Percentiles rank a stretch among this genome's conserved stretches.
phyloP scores from a whole-genome alignment of 768 basidiomycete genomes.

The Russula sp. region DNA sequence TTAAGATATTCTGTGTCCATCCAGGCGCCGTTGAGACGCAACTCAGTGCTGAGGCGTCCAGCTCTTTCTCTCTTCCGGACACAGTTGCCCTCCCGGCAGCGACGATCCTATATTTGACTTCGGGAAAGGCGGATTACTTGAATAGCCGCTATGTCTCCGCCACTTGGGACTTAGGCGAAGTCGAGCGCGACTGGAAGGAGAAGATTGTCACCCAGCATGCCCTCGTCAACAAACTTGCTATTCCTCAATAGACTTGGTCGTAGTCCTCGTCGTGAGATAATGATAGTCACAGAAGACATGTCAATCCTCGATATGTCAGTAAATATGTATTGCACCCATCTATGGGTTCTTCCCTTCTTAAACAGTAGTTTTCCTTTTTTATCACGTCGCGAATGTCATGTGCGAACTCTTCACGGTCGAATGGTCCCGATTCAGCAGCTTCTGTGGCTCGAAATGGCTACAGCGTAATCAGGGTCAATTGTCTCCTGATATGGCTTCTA shows the following conservation, averaged over 20 bases:
- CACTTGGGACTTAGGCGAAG: not conserved
- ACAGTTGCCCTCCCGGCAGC: slow-evolving; percentile 4
- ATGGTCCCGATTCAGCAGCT: too few species aligned
- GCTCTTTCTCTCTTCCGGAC: not conserved
- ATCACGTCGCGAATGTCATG: too few species aligned
- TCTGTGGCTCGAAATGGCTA: too few species aligned
- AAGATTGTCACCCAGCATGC: not conserved
- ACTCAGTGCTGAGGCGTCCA: not conserved
- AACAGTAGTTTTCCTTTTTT: too few species aligned
- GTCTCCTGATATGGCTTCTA: too few species aligned
- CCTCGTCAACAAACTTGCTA: not conserved
- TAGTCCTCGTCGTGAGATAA: too few species aligned
- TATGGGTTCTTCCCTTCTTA: too few species aligned
- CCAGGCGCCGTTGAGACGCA: slow-evolving; percentile 7
- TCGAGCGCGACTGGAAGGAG: slow-evolving; percentile 7
- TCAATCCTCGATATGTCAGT: too few species aligned
- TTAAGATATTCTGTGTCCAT: not conserved
- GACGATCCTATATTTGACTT: not conserved
- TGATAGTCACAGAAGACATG: too few species aligned
- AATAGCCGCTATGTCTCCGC: not conserved
- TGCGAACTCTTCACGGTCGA: too few species aligned
- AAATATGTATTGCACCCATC: too few species aligned
- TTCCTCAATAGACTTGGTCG: not conserved
- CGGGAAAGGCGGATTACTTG: not conserved
- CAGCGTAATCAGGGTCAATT: too few species aligned